Base-by-base conservation (phyloP, 1,284 basidiomycete genomes). In the Apiotrichum gracile region DNA sequence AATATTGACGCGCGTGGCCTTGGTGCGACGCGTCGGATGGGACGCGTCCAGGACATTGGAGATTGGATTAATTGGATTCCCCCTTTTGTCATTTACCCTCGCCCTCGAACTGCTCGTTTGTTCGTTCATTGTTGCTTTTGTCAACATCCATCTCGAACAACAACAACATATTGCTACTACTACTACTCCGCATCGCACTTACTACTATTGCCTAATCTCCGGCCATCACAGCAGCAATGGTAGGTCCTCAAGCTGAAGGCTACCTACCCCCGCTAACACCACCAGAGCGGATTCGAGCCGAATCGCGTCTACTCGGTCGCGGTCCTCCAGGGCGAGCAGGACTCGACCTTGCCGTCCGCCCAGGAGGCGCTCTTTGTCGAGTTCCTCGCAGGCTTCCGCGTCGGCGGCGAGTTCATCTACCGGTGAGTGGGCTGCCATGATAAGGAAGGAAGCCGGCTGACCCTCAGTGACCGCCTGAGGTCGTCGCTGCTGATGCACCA, bases 401-500 rank as follows among this genome's bases (percentile, higher is more conserved):
- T 93, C 41, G 88, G 87, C 12, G 86, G 86, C 61, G 86, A 90
- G 66, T 96, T 91, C 76, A 82, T 88, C 56, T 96, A 96, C 77
- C 82, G 91, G 90, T 81, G 39, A 50, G 78, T 68, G n/a, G n/a
- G n/a, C n/a, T n/a, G 3, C 31, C 9, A 25, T 7, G 19, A 10
- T 2, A 22, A 33, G n/a, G 8, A 8, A 17, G 25, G 7, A 12
- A 12, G 4, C 13, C n/a, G n/a, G 47, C 54, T 52, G 19, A 49
- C 44, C 24, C 61, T 55, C 62, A 92, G 91, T 66, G 94, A 98
- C 69, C 87, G 88, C 58, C 79, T 98, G 40, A 83, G 93, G 21
- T 88, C 85, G 43, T 96, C 93, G 66, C 76, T 97, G 35, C 81
- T 98, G 16, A 77, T 96, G 55, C 93, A 92, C 72, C 89, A 93